Evolutionary conservation across 2,329 filamentous ascomycete species (phyloP).

Genomic region (Aspergillus pseudoviridinutans): DNA sequence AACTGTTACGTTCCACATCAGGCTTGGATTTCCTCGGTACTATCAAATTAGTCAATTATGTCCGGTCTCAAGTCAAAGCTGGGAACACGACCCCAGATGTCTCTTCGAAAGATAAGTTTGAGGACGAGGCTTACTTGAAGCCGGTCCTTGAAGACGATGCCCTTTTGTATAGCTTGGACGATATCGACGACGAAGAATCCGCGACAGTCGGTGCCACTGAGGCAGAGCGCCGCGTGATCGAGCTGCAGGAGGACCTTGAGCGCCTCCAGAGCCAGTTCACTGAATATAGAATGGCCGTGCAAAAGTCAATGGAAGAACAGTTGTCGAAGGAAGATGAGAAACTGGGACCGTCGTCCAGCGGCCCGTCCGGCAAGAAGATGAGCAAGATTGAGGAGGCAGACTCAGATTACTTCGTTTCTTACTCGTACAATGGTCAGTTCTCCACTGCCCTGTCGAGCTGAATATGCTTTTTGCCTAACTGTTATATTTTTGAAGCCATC

Average conservation of each 20-base stretch:
- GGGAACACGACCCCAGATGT: constrained; percentile 50
- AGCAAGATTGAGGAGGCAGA: constrained; percentile 50
- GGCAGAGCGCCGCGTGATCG: constrained; percentile 49
- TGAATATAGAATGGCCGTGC: constrained; percentile 62
- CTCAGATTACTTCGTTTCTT: constrained; percentile 61
- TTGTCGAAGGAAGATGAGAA: constrained; percentile 55
- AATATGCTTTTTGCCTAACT: neutral
- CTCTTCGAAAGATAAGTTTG: constrained; percentile 60
- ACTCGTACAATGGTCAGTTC: constrained; percentile 62
- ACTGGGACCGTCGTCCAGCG: constrained; percentile 17
- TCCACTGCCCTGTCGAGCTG: neutral
- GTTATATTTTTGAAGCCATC: constrained; percentile 57
- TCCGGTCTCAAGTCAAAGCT: constrained; percentile 46
- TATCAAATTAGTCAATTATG: constrained; percentile 71
- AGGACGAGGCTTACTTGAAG: constrained; percentile 76
- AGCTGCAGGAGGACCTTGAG: constrained; percentile 60
- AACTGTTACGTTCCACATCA: constrained; percentile 28
- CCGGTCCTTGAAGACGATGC: constrained; percentile 87
- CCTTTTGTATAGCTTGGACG: constrained; percentile 80
- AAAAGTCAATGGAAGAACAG: constrained; percentile 63
- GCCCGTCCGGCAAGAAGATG: constrained; percentile 26
- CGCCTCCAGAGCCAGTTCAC: constrained; percentile 59
- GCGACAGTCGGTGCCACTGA: constrained; percentile 26
- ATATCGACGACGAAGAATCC: constrained; percentile 51
- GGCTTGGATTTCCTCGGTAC: constrained; percentile 68